A percentile compares a stretch with the other conserved stretches of the same genome.
Evolutionary conservation across 139 green algal genomes (phyloP).

Genomic region (Axilococcus clingmanii): DNA sequence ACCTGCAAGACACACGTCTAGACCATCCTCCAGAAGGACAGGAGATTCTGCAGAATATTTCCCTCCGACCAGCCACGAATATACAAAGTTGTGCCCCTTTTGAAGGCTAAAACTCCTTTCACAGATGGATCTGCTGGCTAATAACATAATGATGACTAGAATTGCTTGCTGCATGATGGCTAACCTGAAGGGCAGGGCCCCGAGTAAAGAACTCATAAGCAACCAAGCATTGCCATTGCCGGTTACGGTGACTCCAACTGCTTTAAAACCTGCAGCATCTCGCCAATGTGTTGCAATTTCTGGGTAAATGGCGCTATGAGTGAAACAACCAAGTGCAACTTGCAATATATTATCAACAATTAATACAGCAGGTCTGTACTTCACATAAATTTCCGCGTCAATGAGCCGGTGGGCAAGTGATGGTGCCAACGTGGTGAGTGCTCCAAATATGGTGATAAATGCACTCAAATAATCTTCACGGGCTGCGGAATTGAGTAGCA

Average conservation of each 20-base stretch:
- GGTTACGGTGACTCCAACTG: slow-evolving; percentile 4
- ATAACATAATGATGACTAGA: slow-evolving; percentile 4
- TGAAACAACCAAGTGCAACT: slow-evolving; percentile 6
- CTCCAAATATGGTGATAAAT: slow-evolving; percentile 6
- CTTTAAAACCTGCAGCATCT: neutral
- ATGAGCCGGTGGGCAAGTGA: slow-evolving; percentile 1
- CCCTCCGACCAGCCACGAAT: too few species aligned
- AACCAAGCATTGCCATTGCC: slow-evolving; percentile 5
- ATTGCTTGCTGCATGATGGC: slow-evolving; percentile 1
- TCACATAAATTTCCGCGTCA: neutral
- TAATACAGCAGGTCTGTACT: slow-evolving; percentile 4
- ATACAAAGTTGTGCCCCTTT: neutral
- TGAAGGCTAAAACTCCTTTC: slow-evolving; percentile 1
- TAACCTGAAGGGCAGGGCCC: slow-evolving; percentile 5
- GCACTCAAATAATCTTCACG: neutral
- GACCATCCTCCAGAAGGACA: neutral
- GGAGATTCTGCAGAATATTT: neutral
- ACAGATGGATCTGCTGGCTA: slow-evolving; percentile 2
- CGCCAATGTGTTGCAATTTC: neutral
- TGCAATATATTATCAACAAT: slow-evolving; percentile 8
- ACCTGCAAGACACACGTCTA: neutral
- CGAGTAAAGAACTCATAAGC: slow-evolving; percentile 5
- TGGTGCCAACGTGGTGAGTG: slow-evolving; percentile 5
- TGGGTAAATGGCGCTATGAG: slow-evolving; percentile 7
- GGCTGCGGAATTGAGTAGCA: slow-evolving; percentile 3